phyloP scores from a whole-genome alignment of 768 basidiomycete genomes.

The Tylopilus felleus region DNA sequence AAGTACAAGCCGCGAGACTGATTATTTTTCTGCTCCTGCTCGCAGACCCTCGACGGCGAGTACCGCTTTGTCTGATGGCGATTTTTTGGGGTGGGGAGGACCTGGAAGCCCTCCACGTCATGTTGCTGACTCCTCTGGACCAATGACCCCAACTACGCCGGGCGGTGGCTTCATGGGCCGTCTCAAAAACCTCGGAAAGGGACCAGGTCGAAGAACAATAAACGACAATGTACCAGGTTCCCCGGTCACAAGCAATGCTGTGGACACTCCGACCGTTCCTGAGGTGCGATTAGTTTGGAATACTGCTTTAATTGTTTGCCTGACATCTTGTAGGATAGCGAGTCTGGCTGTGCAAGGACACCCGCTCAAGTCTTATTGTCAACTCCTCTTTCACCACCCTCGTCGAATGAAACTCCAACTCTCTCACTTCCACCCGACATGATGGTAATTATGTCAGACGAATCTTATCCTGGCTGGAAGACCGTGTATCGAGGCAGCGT shows the following conservation, averaged over 20 bases:
- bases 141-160: conserved; percentile 50
- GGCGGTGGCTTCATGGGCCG: conserved; percentile 69
- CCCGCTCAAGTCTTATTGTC: conserved; percentile 55
- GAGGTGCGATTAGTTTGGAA: conserved; percentile 24
- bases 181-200: conserved; percentile 71
- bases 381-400: conserved; percentile 59
- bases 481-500: conserved; percentile 75
- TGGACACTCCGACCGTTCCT: conserved; percentile 14
- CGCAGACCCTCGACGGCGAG: conserved; percentile 46
- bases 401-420: conserved; percentile 68
- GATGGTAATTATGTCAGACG: conserved; percentile 77
- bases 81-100: conserved; percentile 43
- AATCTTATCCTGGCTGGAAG: conserved; percentile 68
- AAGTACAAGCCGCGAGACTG: conserved; percentile 34
- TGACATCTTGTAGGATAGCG: conserved; percentile 23
- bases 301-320: background rate
- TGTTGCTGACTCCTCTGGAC: conserved; percentile 29
- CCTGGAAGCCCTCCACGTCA: conserved; percentile 36
- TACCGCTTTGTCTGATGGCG: conserved; percentile 45
- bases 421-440: conserved; percentile 57
- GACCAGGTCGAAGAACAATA: conserved; percentile 34
- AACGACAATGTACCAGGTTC: conserved; percentile 26
- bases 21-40: conserved; percentile 51
- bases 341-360: conserved; percentile 39
- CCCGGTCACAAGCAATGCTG: conserved; percentile 15